phyloP scores from a whole-genome alignment of 2,329 filamentous ascomycete genomes.

The Fusarium tuaranense region DNA sequence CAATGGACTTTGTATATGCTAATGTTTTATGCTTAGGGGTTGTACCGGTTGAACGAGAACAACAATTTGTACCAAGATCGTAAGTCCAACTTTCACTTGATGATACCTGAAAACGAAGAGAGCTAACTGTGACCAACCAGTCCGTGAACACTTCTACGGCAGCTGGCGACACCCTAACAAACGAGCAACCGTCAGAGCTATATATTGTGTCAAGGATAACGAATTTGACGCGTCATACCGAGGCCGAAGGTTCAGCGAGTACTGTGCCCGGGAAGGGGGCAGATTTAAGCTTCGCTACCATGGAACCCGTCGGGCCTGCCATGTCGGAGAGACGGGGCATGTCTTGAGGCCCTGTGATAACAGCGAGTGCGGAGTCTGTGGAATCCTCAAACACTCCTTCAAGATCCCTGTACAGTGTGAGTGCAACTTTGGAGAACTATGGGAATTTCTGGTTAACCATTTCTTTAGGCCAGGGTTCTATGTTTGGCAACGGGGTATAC shows the following conservation, averaged over 20 bases:
- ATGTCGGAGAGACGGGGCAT: background rate
- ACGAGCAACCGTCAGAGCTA: background rate
- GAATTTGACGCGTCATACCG: background rate
- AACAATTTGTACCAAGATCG: background rate
- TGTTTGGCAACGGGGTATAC: constrained; percentile 18
- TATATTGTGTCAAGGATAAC: background rate
- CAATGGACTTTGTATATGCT: background rate
- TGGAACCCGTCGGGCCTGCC: constrained; percentile 3
- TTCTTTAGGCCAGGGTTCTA: background rate
- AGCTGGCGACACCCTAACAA: background rate
- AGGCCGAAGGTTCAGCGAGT: background rate
- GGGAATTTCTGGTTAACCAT: background rate
- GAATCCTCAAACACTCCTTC: constrained; percentile 1
- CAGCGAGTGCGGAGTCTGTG: background rate
- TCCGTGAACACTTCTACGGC: background rate
- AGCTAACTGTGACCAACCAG: background rate
- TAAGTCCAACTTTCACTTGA: background rate
- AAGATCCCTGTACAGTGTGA: background rate
- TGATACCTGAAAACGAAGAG: background rate
- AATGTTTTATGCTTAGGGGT: background rate
- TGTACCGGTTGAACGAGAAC: background rate
- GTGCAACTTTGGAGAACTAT: background rate
- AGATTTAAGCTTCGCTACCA: background rate
- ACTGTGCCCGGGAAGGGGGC: background rate
- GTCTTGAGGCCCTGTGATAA: background rate